Evolutionary conservation across 192 early-diverging fungal genomes (phyloP).

Genomic region (Bifiguratus adelaidae): DNA sequence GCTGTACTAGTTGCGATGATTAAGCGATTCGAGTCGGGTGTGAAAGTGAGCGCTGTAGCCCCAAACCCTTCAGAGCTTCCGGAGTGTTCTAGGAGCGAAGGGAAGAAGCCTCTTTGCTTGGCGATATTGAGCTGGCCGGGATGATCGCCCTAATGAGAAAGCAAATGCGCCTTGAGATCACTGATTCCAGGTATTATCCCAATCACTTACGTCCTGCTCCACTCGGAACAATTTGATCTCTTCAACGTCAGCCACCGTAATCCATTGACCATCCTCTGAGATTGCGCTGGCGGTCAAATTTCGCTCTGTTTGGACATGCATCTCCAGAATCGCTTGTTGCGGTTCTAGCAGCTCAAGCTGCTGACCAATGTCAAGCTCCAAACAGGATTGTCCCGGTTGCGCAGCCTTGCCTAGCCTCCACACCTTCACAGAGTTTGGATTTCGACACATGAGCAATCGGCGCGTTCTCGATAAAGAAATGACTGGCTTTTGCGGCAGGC

Average conservation of each 20-base stretch:
- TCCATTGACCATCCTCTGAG: conserved; percentile 72
- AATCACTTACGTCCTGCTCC: conserved; percentile 34
- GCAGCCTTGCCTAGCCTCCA: conserved; percentile 70
- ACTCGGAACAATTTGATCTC: conserved; percentile 55
- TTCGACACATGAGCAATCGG: conserved; percentile 49
- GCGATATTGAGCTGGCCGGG: conserved; percentile 29
- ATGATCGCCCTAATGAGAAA: conserved; percentile 13
- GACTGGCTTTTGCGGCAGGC: conserved; percentile 46
- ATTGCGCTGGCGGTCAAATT: conserved; percentile 64
- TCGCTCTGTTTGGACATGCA: conserved; percentile 63
- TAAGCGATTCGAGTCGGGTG: conserved; percentile 63
- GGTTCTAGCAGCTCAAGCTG: conserved; percentile 42
- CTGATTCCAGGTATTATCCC: too few species aligned
- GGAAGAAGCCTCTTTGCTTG: conserved; percentile 31
- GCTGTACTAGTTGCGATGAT: conserved; percentile 70
- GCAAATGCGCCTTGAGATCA: too few species aligned
- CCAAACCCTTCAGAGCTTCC: conserved; percentile 27
- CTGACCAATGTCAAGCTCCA: conserved; percentile 21
- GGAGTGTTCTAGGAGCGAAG: conserved; percentile 7
- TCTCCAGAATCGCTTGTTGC: conserved; percentile 58
- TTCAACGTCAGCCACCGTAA: conserved; percentile 74
- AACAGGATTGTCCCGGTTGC: neutral
- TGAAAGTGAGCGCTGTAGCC: conserved; percentile 66
- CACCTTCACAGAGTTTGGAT: conserved; percentile 58
- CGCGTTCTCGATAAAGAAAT: conserved; percentile 51